Percentiles rank a stretch among this genome's conserved stretches.
Evolutionary conservation across 2,329 filamentous ascomycete species (phyloP).

Genomic region (Sporothrix mexicana): DNA sequence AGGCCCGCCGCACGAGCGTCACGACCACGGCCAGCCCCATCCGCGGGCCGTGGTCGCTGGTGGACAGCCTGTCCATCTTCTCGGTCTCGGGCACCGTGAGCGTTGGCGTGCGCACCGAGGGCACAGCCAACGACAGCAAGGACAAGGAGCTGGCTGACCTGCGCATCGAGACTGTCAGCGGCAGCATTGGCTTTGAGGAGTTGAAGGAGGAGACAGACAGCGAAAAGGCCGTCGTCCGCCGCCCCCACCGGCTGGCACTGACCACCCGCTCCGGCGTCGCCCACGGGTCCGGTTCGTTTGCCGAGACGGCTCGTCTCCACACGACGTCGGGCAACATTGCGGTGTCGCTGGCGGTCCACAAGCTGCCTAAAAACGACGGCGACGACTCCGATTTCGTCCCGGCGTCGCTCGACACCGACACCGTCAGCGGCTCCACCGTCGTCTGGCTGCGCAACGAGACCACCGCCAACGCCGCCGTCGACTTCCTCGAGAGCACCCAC

Average conservation of each 20-base stretch:
- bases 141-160: conserved; percentile 49
- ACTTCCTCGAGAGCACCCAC: conserved; percentile 51
- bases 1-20: conserved; percentile 51
- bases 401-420: conserved; percentile 48
- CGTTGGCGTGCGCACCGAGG: conserved; percentile 44
- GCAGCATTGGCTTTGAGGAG: conserved; percentile 47
- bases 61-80: conserved; percentile 54
- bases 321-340: conserved; percentile 51
- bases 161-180: conserved; percentile 52
- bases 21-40: conserved; percentile 53
- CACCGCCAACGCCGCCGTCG: conserved; percentile 42
- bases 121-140: conserved; percentile 42
- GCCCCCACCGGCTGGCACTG: conserved; percentile 55
- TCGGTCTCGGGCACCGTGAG: conserved; percentile 53
- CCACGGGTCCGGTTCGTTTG: conserved; percentile 50
- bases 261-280: conserved; percentile 54
- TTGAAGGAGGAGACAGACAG: not conserved
- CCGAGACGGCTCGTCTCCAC: conserved; percentile 45
- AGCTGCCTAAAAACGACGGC: not conserved
- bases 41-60: conserved; percentile 57
- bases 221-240: conserved; percentile 37
- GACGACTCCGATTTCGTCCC: not conserved
- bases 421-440: conserved; percentile 52
- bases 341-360: conserved; percentile 50
- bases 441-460: conserved; percentile 45